Evolutionary conservation across 2,329 filamentous ascomycete genomes (phyloP).

Genomic region (Ophiostoma novo-ulmi): DNA sequence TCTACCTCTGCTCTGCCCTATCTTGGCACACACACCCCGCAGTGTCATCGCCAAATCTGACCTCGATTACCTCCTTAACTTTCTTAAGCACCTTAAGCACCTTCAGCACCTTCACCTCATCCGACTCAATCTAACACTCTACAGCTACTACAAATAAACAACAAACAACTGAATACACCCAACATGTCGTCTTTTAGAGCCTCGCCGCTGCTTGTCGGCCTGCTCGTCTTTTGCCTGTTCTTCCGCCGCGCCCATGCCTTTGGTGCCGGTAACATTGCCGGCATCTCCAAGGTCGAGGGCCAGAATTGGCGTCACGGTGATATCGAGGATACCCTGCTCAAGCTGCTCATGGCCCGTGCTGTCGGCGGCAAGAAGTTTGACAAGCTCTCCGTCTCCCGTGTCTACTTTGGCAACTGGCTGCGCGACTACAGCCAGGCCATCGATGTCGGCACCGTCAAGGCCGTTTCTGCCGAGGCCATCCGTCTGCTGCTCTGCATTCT

Average conservation of each 20-base stretch:
- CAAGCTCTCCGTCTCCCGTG: conserved; percentile 80
- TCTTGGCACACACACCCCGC: conserved; percentile 1
- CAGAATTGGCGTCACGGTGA: conserved; percentile 87
- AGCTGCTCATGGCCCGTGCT: conserved; percentile 57
- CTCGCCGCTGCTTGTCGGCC: conserved; percentile 48
- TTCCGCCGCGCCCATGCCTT: conserved; percentile 69
- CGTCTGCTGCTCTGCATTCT: conserved; percentile 83
- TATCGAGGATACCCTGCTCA: conserved; percentile 84
- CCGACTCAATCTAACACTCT: not conserved
- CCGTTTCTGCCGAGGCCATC: conserved; percentile 85
- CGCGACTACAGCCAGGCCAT: conserved; percentile 90
- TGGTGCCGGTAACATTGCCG: conserved; percentile 83
- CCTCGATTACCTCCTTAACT: not conserved
- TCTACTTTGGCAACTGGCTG: conserved; percentile 97
- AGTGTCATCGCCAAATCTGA: not conserved
- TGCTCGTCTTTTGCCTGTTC: conserved; percentile 60
- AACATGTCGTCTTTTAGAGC: conserved; percentile 48
- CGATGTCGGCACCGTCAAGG: conserved; percentile 87
- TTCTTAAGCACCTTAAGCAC: not conserved
- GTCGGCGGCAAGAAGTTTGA: conserved; percentile 73
- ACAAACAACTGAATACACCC: conserved; percentile 1
- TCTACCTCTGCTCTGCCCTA: not conserved
- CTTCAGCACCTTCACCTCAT: too few species aligned
- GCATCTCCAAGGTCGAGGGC: conserved; percentile 73
- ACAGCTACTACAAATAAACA: not conserved